Base-by-base conservation (phyloP, 495 filamentous ascomycete species). In the Xylaria cubensis region DNA sequence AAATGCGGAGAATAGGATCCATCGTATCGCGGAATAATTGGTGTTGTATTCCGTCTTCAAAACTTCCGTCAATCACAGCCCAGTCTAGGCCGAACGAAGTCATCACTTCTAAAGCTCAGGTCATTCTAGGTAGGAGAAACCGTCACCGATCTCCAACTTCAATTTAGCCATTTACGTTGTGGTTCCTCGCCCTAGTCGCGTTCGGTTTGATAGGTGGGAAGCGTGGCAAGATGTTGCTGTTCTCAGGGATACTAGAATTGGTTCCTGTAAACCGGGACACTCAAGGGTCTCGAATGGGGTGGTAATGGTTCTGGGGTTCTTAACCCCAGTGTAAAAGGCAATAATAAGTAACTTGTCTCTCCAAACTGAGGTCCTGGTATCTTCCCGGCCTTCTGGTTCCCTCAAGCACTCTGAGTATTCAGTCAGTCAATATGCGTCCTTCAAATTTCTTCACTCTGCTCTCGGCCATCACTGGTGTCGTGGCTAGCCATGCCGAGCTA, bases 371-470 rank as follows among this genome's bases (percentile, higher is more conserved):
- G 4, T 26, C 46, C 17, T 29, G 21, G 44, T 4, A 26, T 56
- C 29, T 42, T 19, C 50, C n/a, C 34, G 13, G n/a, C 9, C 61
- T 64, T 56, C 61, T 26, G 36, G 42, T 55, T 64, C 50, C 36
- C 46, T 19, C 36, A 56, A 4, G 44, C 10, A 24, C 34, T 10
- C 26, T 51, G 46, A 46, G 59, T 26, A 9, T 46, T 24, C 3
- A n/a, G 21, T 46, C 36, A 21, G 41, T 64, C 44, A 63, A 62
- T 12, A 73, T 73, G 71, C 71, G 71, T 64, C 29, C 55, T 19
- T 73, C 65, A 29, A 73, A 13, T 55, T 46, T 81, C 34, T 50
- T 68, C n/a, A 29, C 75, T 56, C 70, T 78, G 13, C 65, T 71
- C 21, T 69, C 72, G 12, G 72, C 64, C 21, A 24, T 64, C 0